Conservation (phyloP, 441 rosid species). For the Pelargonium myrrhifolium region DNA sequence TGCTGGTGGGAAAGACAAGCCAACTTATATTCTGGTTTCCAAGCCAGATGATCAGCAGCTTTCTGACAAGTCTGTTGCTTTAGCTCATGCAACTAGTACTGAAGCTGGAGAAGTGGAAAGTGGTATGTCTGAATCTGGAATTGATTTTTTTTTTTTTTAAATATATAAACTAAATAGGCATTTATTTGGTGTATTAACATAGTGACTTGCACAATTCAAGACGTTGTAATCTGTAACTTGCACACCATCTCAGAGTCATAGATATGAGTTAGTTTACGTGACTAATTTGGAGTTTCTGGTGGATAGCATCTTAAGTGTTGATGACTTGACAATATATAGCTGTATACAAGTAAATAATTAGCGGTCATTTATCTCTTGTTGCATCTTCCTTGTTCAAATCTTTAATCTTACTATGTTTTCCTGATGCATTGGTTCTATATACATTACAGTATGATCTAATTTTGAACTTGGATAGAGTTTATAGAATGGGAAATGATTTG, state of each 20-base stretch:
- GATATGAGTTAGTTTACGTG: neutral
- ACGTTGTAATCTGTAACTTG: neutral
- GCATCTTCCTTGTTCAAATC: neutral
- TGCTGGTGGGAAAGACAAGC: conserved; percentile 28
- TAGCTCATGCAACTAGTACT: conserved; percentile 26
- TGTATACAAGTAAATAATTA: neutral
- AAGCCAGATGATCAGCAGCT: conserved; percentile 32
- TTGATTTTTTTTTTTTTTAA: neutral
- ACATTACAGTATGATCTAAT: too few relatives aligned
- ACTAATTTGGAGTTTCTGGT: neutral
- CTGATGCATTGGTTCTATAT: too few relatives aligned
- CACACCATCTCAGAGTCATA: neutral
- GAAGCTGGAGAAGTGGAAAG: conserved; percentile 32
- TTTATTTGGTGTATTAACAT: neutral
- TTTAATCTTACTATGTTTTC: neutral
- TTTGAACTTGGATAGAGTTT: too few relatives aligned
- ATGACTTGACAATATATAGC: neutral
- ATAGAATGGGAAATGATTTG: too few relatives aligned
- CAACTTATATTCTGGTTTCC: conserved; percentile 23
- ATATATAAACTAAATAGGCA: too few relatives aligned
- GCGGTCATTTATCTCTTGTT: neutral
- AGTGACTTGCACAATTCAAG: neutral
- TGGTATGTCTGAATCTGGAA: conserved; percentile 12
- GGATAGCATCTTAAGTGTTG: neutral
- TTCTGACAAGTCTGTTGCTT: conserved; percentile 4